These are phyloP conservation scores for Colletotrichum lentis DNA, from an alignment of 2,329 filamentous ascomycete genomes.

Conservation along the genomic window DNA sequence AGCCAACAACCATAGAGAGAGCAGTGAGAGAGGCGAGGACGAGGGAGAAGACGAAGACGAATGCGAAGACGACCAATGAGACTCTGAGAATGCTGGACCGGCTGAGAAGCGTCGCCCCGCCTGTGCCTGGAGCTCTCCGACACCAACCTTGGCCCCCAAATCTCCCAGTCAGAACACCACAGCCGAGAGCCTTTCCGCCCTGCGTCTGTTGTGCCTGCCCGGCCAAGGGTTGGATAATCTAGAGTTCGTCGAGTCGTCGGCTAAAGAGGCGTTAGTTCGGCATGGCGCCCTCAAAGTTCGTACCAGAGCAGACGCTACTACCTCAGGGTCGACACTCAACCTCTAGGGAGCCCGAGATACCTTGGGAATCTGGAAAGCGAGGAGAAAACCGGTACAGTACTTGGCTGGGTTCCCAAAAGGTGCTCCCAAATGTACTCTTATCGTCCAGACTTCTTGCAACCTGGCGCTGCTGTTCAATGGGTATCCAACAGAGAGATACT, in stretches of 20 bases:
- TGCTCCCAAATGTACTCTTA: too few species aligned
- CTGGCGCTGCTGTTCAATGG: not conserved
- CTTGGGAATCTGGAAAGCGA: not conserved
- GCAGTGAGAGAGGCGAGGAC: slow-evolving; percentile 10
- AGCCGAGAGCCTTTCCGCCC: not conserved
- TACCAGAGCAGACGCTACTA: not conserved
- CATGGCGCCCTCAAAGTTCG: slow-evolving; percentile 3
- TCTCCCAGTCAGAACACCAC: not conserved
- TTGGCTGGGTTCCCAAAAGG: not conserved
- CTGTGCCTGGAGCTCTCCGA: not conserved
- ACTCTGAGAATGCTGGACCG: not conserved
- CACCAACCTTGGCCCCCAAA: not conserved
- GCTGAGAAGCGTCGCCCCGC: not conserved
- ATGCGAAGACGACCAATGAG: slow-evolving; percentile 1
- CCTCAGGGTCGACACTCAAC: not conserved
- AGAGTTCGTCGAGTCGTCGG: slow-evolving; percentile 18
- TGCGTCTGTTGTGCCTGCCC: not conserved
- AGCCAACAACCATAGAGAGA: not conserved
- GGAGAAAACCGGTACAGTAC: not conserved
- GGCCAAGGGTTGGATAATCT: not conserved
- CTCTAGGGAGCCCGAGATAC: not conserved
- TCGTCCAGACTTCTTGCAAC: too few species aligned
- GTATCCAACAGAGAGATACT: not conserved
- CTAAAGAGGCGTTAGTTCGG: not conserved
- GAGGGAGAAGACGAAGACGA: not conserved